Conservation (phyloP, 495 filamentous ascomycete species). For the Aspergillus steynii region DNA sequence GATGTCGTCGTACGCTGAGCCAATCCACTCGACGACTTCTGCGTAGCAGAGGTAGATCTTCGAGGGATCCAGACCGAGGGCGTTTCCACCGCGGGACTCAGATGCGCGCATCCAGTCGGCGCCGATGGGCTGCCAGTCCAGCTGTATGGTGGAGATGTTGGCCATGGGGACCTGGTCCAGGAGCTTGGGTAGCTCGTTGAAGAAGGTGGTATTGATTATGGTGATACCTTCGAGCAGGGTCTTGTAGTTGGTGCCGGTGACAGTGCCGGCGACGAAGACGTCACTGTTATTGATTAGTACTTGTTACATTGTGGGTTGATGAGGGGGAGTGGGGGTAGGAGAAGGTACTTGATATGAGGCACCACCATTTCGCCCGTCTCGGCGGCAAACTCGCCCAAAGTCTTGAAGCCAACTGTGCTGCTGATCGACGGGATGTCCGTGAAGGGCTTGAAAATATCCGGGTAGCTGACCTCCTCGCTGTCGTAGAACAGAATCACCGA, state of each 20-base stretch:
- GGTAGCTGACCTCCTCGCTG: constrained; percentile 29
- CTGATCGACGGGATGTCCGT: constrained; percentile 35
- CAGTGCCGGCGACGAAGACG: constrained; percentile 39
- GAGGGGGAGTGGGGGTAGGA: not conserved
- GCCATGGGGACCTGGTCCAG: constrained; percentile 28
- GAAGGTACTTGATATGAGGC: constrained; percentile 31
- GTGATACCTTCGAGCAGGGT: constrained; percentile 31
- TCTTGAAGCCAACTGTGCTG: constrained; percentile 38
- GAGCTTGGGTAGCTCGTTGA: constrained; percentile 32
- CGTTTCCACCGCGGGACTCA: constrained; percentile 36
- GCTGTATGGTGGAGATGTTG: constrained; percentile 37
- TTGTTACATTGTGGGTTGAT: not conserved
- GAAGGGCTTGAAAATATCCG: constrained; percentile 36
- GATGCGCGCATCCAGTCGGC: constrained; percentile 37
- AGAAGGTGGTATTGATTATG: constrained; percentile 42
- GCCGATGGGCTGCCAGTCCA: constrained; percentile 51
- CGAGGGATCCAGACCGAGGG: constrained; percentile 40
- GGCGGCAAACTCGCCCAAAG: constrained; percentile 30
- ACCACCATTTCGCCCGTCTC: constrained; percentile 31
- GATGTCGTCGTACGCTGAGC: constrained; percentile 30
- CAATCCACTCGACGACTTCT: constrained; percentile 42
- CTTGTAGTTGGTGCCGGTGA: constrained; percentile 31
- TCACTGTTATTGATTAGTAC: constrained; percentile 21
- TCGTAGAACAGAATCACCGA: constrained; percentile 43
- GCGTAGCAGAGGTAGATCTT: constrained; percentile 40